Percentiles rank a stretch among this genome's conserved stretches.
These are phyloP conservation scores for Sugiyamaella qingdaonensis DNA, from an alignment of 805 yeast genomes.

Conservation along the genomic window DNA sequence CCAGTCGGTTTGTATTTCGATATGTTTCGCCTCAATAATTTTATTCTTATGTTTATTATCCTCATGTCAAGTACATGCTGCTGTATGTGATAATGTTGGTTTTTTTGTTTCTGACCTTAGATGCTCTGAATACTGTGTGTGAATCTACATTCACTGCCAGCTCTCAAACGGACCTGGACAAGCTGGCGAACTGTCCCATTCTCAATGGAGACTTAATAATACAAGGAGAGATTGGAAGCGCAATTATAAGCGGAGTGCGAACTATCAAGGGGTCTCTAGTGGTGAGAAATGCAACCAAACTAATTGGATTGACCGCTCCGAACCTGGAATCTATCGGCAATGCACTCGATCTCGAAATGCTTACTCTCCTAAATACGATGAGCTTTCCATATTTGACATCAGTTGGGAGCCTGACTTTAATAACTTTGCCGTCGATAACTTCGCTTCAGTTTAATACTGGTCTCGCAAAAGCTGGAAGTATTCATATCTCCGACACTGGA, in stretches of 20 bases:
- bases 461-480: slow-evolving; percentile 66
- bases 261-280: slow-evolving; percentile 72
- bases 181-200: slow-evolving; percentile 67
- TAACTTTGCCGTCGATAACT: slow-evolving; percentile 81
- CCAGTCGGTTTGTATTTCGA: too few species aligned
- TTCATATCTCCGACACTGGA: slow-evolving; percentile 46
- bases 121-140: slow-evolving; percentile 6
- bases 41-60: too few species aligned
- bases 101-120: neutral
- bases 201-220: slow-evolving; percentile 76
- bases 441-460: slow-evolving; percentile 63
- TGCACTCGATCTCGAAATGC: slow-evolving; percentile 53
- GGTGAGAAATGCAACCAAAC: slow-evolving; percentile 59
- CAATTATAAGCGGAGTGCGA: slow-evolving; percentile 62
- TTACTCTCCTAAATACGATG: slow-evolving; percentile 63
- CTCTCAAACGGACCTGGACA: slow-evolving; percentile 73
- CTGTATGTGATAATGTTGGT: neutral
- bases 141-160: slow-evolving; percentile 47
- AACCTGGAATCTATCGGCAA: slow-evolving; percentile 70
- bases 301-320: slow-evolving; percentile 73
- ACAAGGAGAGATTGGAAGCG: slow-evolving; percentile 53
- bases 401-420: slow-evolving; percentile 75
- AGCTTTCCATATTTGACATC: slow-evolving; percentile 74
- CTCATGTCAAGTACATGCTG: too few species aligned
- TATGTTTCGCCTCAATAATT: too few species aligned